Percentiles rank a stretch among this genome's conserved stretches.
Conservation (phyloP, 495 filamentous ascomycete genomes). For the Aspergillus hancockii region DNA sequence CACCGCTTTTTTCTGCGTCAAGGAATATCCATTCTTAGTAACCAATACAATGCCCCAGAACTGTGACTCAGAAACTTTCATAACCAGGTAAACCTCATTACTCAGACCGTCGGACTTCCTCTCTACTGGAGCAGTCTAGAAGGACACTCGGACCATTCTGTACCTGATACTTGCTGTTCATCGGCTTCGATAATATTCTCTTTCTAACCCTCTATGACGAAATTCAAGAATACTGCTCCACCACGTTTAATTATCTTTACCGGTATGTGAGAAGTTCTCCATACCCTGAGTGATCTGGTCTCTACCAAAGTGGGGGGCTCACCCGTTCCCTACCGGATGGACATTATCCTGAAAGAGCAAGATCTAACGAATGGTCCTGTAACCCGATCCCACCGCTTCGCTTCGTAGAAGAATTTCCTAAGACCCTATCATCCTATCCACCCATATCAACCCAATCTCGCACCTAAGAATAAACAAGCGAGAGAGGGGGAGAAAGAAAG, state of each 20-base stretch:
- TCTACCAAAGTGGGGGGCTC: background rate
- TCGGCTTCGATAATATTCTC: background rate
- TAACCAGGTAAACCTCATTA: background rate
- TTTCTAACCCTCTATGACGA: slow-evolving; percentile 3
- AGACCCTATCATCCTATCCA: background rate
- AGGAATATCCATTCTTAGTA: background rate
- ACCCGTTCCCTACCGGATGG: background rate
- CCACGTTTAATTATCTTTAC: background rate
- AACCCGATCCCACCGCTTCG: background rate
- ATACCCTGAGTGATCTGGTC: background rate
- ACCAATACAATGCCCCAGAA: background rate
- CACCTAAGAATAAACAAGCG: background rate
- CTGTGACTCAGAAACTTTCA: background rate
- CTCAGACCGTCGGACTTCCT: background rate
- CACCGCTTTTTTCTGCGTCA: slow-evolving; percentile 10
- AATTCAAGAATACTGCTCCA: background rate
- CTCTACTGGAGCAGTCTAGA: background rate
- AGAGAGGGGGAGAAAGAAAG: background rate
- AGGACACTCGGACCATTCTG: background rate
- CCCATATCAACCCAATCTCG: background rate
- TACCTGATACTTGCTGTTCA: slow-evolving; percentile 4
- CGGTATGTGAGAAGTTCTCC: background rate
- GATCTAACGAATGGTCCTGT: background rate
- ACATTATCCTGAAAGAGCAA: background rate
- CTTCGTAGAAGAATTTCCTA: background rate